Percentiles rank a stretch among this genome's conserved stretches.
Conservation (phyloP, 495 filamentous ascomycete genomes). For the Articulospora tetracladia region DNA sequence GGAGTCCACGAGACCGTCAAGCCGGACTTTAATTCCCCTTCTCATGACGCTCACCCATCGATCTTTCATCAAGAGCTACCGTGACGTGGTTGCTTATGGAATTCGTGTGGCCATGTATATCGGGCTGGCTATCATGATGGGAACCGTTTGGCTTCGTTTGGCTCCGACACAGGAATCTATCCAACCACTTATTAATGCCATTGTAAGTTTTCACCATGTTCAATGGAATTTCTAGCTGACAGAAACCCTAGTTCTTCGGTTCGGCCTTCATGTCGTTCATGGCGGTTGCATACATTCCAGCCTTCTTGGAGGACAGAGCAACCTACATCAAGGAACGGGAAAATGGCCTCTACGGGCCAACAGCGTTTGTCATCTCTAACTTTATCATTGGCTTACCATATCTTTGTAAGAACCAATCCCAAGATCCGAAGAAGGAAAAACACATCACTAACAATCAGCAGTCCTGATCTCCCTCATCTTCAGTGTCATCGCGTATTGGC, state of each 20-base stretch:
- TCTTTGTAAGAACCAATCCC: slow-evolving; percentile 32
- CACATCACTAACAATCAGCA: slow-evolving; percentile 20
- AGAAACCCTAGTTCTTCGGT: slow-evolving; percentile 54
- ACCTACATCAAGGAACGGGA: slow-evolving; percentile 74
- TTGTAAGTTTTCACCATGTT: slow-evolving; percentile 35
- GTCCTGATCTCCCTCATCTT: slow-evolving; percentile 59
- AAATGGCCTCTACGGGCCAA: slow-evolving; percentile 74
- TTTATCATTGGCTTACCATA: slow-evolving; percentile 80
- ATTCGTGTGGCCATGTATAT: slow-evolving; percentile 81
- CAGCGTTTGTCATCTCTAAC: slow-evolving; percentile 69
- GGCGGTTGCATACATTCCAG: slow-evolving; percentile 79
- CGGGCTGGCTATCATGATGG: slow-evolving; percentile 77
- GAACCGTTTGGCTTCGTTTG: slow-evolving; percentile 77
- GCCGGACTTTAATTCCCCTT: slow-evolving; percentile 11
- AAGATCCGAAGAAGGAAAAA: slow-evolving; percentile 30
- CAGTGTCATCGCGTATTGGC: slow-evolving; percentile 72
- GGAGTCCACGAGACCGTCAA: slow-evolving; percentile 7
- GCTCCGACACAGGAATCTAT: slow-evolving; percentile 61
- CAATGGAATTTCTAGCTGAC: slow-evolving; percentile 7
- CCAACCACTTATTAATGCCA: slow-evolving; percentile 74
- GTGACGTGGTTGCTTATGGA: slow-evolving; percentile 77
- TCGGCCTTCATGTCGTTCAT: slow-evolving; percentile 89
- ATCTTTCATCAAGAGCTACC: slow-evolving; percentile 73
- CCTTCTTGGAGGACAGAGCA: slow-evolving; percentile 74
- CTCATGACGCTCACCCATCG: slow-evolving; percentile 56